Evolutionary conservation across 331 rosid species (phyloP), one percentile per base, ranked within the genome.

Genomic region (Rosa hybrid): DNA sequence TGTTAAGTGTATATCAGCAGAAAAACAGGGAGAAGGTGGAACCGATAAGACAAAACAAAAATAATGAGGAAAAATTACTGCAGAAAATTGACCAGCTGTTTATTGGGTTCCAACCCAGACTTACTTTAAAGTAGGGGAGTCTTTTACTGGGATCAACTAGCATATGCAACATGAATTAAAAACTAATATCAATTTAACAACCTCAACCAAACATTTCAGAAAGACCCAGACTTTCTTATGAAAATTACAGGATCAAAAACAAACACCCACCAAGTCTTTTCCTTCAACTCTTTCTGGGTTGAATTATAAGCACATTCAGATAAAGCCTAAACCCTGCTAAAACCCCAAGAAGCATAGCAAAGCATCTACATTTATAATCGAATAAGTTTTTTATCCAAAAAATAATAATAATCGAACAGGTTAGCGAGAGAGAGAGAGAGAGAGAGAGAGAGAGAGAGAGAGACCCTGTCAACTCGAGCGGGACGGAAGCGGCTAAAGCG

Each of bases 391-490:
- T 34, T 3, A 4, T 34, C 38, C 38, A 34, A 34, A 34, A 34
- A 34, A 3, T 34, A 34, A 34, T 34, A 34, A 34, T 34, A 34
- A 34, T 34, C 38, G 38, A 34, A 34, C 38, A 34, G 38, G 38
- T 34, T 34, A 34, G 34, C 34, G 3, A 30, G 38, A 34, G 39
- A 3, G 27, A 25, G 27, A 25, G 27, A 25, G 38, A 34, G 38
- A 30, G 38, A 34, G 38, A 34, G 38, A 34, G 38, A 72, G 76
- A 23, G 7, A 34, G 57, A 65, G 60, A 42, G 68, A 17, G 34
- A 34, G 7, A 90, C 94, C 88, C 5, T 87, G 77, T 92, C 94
- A 7, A 86, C 41, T 1, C 38, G 79, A 21, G 11, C 69, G 44
- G 69, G 69, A 6, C 11, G 9, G 42, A 4, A 27, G 18, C 11